These are phyloP conservation scores for Alloteropsis semialata DNA, from an alignment of 176 grass and related monocot species.

Conservation along the genomic window DNA sequence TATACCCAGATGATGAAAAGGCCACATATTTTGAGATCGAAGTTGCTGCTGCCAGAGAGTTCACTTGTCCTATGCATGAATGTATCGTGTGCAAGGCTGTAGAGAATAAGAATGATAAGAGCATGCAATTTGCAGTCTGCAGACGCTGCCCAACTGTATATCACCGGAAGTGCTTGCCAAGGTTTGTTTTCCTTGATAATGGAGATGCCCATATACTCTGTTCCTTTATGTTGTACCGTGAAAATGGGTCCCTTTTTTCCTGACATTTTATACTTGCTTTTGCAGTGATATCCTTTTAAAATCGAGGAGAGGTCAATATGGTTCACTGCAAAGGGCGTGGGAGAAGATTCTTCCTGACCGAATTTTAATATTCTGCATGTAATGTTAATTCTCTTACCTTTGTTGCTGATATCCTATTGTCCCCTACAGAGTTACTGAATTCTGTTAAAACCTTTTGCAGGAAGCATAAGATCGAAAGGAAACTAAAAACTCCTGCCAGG, in stretches of 20 bases:
- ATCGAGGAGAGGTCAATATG: not conserved
- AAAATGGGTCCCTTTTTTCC: not conserved
- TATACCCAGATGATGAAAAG: slow-evolving; percentile 25
- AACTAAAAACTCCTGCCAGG: slow-evolving; percentile 46
- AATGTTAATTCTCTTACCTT: slow-evolving; percentile 31
- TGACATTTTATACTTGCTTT: slow-evolving; percentile 11
- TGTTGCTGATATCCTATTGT: not conserved
- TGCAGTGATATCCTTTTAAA: not conserved
- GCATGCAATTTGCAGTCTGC: slow-evolving; percentile 72
- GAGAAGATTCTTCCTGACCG: slow-evolving; percentile 38
- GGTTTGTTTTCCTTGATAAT: slow-evolving; percentile 36
- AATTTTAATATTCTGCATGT: slow-evolving; percentile 85
- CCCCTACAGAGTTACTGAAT: not conserved
- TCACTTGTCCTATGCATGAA: slow-evolving; percentile 69
- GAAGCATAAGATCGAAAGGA: slow-evolving; percentile 50
- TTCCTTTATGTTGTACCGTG: not conserved
- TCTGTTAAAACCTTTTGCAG: slow-evolving; percentile 36
- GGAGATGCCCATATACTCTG: not conserved
- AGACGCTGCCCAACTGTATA: slow-evolving; percentile 80
- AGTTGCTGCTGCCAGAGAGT: slow-evolving; percentile 39
- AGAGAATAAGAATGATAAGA: slow-evolving; percentile 40
- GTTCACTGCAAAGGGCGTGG: slow-evolving; percentile 62
- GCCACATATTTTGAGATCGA: slow-evolving; percentile 14
- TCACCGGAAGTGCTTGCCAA: slow-evolving; percentile 74
- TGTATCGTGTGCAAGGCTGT: slow-evolving; percentile 50